A percentile compares a stretch with the other conserved stretches of the same genome.
Evolutionary conservation across 148 eudicot genomes (phyloP).

Genomic region (Fallopia convolvulus): DNA sequence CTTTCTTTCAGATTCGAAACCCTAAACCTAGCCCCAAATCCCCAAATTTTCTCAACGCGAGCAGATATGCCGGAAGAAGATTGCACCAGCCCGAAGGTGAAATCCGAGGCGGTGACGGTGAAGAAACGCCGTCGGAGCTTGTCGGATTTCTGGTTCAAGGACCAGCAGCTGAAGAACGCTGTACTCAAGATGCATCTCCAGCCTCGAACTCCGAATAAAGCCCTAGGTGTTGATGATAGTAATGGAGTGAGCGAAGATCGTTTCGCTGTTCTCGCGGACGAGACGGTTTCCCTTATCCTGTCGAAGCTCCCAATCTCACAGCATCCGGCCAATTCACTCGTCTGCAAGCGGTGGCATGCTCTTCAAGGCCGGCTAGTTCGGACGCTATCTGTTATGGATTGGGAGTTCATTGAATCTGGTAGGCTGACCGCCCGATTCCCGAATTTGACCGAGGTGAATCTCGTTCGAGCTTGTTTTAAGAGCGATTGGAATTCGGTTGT

Average conservation of each 20-base stretch:
- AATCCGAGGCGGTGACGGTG: not conserved
- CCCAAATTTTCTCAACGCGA: not conserved
- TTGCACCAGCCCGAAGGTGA: not conserved
- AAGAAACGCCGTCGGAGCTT: slow-evolving; percentile 33
- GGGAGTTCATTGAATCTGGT: slow-evolving; percentile 79
- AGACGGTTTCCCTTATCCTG: slow-evolving; percentile 38
- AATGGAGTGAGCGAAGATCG: slow-evolving; percentile 22
- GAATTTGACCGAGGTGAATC: slow-evolving; percentile 41
- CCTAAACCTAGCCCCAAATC: slow-evolving; percentile 16
- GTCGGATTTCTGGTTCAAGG: slow-evolving; percentile 43
- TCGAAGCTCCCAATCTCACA: slow-evolving; percentile 42
- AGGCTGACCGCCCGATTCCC: slow-evolving; percentile 54
- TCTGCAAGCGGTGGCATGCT: slow-evolving; percentile 61
- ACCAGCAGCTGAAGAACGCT: slow-evolving; percentile 38
- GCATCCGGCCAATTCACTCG: slow-evolving; percentile 39
- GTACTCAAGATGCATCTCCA: slow-evolving; percentile 37
- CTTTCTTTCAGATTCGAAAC: slow-evolving; percentile 24
- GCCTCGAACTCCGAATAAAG: slow-evolving; percentile 26
- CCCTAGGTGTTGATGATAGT: slow-evolving; percentile 23
- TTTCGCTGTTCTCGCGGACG: slow-evolving; percentile 44
- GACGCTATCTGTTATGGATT: slow-evolving; percentile 44
- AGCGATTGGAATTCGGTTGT: slow-evolving; percentile 45
- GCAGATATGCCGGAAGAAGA: slow-evolving; percentile 1
- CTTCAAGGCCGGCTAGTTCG: slow-evolving; percentile 44
- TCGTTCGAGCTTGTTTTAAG: slow-evolving; percentile 45